Base-by-base conservation (phyloP, 495 filamentous ascomycete genomes). In the Aspergillus asperescens region DNA sequence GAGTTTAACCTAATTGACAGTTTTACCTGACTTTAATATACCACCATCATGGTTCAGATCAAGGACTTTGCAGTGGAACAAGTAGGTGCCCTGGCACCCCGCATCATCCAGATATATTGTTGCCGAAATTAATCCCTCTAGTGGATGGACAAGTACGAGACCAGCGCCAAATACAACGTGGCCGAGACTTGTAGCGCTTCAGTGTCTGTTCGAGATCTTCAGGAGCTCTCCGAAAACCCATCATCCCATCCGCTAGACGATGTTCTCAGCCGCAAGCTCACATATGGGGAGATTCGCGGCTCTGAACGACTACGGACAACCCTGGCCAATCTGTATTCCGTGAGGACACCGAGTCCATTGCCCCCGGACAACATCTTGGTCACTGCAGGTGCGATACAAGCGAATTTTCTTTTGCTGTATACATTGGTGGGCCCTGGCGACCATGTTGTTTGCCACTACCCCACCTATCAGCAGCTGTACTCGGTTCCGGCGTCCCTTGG, bases 111-210 rank as follows among this genome's bases (percentile, higher is more conserved):
- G 43, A 27, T 16, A 34, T 34, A 47, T 35, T 35, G 43, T 35
- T 12, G 29, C 29, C 18, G 29, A 47, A 35, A 47, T 47, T 47
- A 35, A 47, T 35, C 24, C 38, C 18, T 42, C 39, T 44, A 94
- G 82, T 96, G 90, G 89, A 95, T 96, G 90, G 87, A 93, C 76
- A 72, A 78, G 46, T 83, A 90, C 66, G 89, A 96, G 59, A 79
- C 64, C 7, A 84, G 77, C 4, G 83, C 82, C 12, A 84, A 86
- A 24, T 80, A 90, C 64, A 94, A 95, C 64, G 80, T 90, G 41
- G 89, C 89, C 54, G 90, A 96, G 66, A 93, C 90, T 1, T 96
- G 90, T 67, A 85, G 80, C 37, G 83, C 86, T 12, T 90, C 88
- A 7, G 77, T 95, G 15, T 95, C 90, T 0, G 69, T 95, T 35